Percentiles rank a stretch among this genome's conserved stretches.
Conservation (phyloP, 2,329 filamentous ascomycete species). For the Cladosporium sp. region DNA sequence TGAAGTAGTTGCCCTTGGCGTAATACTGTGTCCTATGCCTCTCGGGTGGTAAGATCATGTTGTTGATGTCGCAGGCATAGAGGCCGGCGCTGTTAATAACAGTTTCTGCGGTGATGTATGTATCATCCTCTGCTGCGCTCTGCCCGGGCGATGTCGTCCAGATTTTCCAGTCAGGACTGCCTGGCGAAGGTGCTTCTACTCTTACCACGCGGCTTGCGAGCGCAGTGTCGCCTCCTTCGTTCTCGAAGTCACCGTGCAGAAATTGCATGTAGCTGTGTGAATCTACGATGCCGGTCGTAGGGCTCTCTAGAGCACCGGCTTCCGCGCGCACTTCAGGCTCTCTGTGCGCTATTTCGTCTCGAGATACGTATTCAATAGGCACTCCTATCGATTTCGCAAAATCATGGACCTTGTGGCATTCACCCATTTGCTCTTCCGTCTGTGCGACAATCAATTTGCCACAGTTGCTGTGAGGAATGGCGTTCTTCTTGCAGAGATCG, state of each 20-base stretch:
- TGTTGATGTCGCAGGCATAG: slow-evolving; percentile 67
- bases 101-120: slow-evolving; percentile 63
- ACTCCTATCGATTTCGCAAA: slow-evolving; percentile 53
- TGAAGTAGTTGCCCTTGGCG: slow-evolving; percentile 95
- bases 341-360: slow-evolving; percentile 52
- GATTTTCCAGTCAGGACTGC: slow-evolving; percentile 64
- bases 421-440: slow-evolving; percentile 60
- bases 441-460: slow-evolving; percentile 97
- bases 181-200: slow-evolving; percentile 48
- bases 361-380: slow-evolving; percentile 63
- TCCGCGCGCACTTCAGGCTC: slow-evolving; percentile 73
- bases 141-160: slow-evolving; percentile 35
- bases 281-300: slow-evolving; percentile 85
- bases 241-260: slow-evolving; percentile 69
- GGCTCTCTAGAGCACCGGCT: slow-evolving; percentile 72
- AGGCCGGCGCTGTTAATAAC: slow-evolving; percentile 84
- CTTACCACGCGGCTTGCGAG: slow-evolving; percentile 59
- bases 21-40: slow-evolving; percentile 61
- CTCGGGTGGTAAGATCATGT: slow-evolving; percentile 63
- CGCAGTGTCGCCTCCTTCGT: slow-evolving; percentile 67
- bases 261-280: slow-evolving; percentile 78
- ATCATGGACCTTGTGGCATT: slow-evolving; percentile 51
- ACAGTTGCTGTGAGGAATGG: slow-evolving; percentile 65
- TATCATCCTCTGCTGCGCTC: slow-evolving; percentile 31
- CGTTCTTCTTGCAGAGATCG: slow-evolving; percentile 60